Base-by-base conservation (phyloP, 2,329 filamentous ascomycete species). In the Botrytis galanthina region DNA sequence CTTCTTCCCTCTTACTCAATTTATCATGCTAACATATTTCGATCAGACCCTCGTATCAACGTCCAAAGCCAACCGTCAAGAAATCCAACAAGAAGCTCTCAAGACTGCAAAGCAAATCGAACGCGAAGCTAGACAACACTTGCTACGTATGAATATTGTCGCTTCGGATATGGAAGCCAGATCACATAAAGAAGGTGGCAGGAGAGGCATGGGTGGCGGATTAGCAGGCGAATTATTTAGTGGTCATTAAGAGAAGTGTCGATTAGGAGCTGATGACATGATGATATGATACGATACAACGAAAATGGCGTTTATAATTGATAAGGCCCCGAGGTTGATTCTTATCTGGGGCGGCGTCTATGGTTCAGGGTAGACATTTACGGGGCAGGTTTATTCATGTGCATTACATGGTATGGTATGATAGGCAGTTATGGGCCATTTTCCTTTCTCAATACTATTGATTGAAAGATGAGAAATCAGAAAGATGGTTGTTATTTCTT, bases 131-230 rank as follows among this genome's bases (percentile, higher is more conserved):
- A 87, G 93, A 70, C 87, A 97, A 77, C 90, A 93, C 61, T 86
- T 98, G 70, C 86, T 95, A 70, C 89, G 92, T 64, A 90, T 97
- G 79, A 94, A 92, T 77, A 88, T 97, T 74, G 82, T 91, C 7
- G 88, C 91, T 42, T 92, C 93, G 0, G 92, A 93, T 12, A 85
- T 98, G 42, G 93, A 97, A 76, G 86, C 95, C 26, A 78, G 72
- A 62, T 73, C 73, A 1, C 54, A 26, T 10, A 79, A 77, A 48
- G 67, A 63, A 37, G 20, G 35, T 37, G 66, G 54, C 37, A 63
- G 57, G 39, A 46, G 67, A 20, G 16, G 44, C n/a, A 69, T 37
- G 16, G 22, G 37, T 29, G 29, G 44, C 22, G 71, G 48, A 42
- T 29, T 46, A 14, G 20, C 51, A 2, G 70, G 70, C 20, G 70